phyloP scores from a whole-genome alignment of 805 yeast species.

The Groenewaldozyma tartarivorans region DNA sequence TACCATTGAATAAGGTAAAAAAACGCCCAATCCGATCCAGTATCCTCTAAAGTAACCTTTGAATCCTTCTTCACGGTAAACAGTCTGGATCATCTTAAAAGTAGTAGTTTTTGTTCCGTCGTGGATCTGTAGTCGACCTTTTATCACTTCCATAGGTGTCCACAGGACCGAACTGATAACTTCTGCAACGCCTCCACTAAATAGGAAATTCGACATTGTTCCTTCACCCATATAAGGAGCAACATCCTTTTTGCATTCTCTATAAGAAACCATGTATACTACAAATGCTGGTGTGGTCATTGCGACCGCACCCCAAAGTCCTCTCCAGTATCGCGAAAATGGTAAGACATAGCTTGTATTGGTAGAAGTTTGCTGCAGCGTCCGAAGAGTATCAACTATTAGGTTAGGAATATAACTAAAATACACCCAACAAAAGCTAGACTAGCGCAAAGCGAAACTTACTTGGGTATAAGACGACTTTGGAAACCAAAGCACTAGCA shows the following conservation, averaged over 20 bases:
- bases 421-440: no score
- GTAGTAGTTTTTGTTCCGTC: conserved; percentile 11
- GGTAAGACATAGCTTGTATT: conserved; percentile 29
- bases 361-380: conserved; percentile 33
- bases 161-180: conserved; percentile 30
- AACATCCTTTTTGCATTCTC: conserved; percentile 29
- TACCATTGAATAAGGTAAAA: conserved; percentile 33
- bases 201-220: conserved; percentile 27
- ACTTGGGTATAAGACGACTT: conserved; percentile 33
- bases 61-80: conserved; percentile 59
- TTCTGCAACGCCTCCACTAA: conserved; percentile 33
- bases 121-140: conserved; percentile 34
- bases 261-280: conserved; percentile 31
- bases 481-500: conserved; percentile 28
- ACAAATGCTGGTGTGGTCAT: conserved; percentile 35
- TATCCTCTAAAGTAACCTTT: conserved; percentile 74
- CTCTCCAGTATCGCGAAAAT: conserved; percentile 31
- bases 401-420: no score
- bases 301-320: conserved; percentile 30
- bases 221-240: conserved; percentile 28
- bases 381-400: conserved; percentile 32
- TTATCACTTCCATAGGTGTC: conserved; percentile 39
- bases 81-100: conserved; percentile 15
- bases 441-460: conserved; percentile 6
- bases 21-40: conserved; percentile 35